Evolutionary conservation across 2,329 filamentous ascomycete genomes (phyloP), one percentile per base, ranked within the genome.

Genomic region (Pezicula neosporulosa): DNA sequence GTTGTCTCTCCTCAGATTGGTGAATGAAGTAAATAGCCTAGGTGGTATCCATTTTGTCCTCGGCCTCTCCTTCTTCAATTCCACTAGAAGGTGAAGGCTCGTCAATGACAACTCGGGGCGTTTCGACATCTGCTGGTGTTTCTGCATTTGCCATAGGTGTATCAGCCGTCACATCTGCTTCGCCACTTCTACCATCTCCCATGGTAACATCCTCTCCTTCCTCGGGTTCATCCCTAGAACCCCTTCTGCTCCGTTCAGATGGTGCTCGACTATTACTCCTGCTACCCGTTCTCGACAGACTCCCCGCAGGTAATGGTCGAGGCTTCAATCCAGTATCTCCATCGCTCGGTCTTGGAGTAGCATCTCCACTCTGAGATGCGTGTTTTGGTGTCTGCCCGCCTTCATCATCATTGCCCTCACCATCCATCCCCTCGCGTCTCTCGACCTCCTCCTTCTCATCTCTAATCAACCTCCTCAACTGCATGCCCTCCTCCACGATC

Each of bases 361-460:
- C 77, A 44, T 70, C 69, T 16, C 70, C 72, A 56, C 72, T 78
- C 6, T 65, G 61, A 56, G 73, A 72, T 18, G 75, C 79, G 30
- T 73, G 72, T 48, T 73, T 69, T 47, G 80, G 78, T 36, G 77
- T 82, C 42, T 74, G 72, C 10, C 74, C 78, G 2, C 69, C 72
- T 30, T 70, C 78, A 36, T 85, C 77, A 55, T 79, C 85, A 15
- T 76, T 81, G 44, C 83, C 85, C 57, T 57, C 62, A 27, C 58
- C 64, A 50, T 83, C 84, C 83, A 90, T 90, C 28, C 90, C 90
- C 68, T 95, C 90, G 49, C 90, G 81, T 39, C 90, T 78, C 70
- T 96, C 91, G 0, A 94, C 89, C 70, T 96, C 91, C 68, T 96
- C 92, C 72, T 96, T 96, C 76, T 97, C 93, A 64, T 96, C 92